phyloP scores from a whole-genome alignment of 495 filamentous ascomycete species.

The Aspergillus asperescens region DNA sequence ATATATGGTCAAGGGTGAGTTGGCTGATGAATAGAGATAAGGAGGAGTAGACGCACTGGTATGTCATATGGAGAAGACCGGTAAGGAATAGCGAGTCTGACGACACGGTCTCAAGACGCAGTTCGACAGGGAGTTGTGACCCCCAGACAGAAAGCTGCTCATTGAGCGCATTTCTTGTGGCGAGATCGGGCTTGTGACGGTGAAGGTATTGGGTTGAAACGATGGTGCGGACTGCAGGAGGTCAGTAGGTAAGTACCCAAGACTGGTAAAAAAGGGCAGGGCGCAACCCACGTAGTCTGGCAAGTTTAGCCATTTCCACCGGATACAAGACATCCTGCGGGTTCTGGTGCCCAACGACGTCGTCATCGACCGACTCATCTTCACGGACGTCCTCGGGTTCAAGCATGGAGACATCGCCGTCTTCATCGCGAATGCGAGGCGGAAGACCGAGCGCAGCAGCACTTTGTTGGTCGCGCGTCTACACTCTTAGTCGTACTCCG shows the following conservation, averaged over 20 bases:
- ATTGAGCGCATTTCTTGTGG: conserved; percentile 27
- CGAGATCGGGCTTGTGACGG: conserved; percentile 25
- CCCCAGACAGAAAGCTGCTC: conserved; percentile 34
- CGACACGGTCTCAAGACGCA: conserved; percentile 26
- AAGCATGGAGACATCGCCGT: conserved; percentile 41
- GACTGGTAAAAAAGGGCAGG: too few relatives aligned
- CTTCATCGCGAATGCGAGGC: conserved; percentile 42
- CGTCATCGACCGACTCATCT: conserved; percentile 21
- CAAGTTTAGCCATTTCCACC: conserved; percentile 40
- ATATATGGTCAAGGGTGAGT: not conserved
- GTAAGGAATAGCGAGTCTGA: conserved; percentile 33
- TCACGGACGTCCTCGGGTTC: conserved; percentile 34
- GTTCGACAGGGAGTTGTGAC: conserved; percentile 27
- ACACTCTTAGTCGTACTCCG: not conserved
- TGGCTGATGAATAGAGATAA: not conserved
- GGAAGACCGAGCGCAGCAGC: conserved; percentile 36
- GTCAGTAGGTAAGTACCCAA: not conserved
- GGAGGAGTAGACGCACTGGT: conserved; percentile 28
- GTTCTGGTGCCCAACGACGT: conserved; percentile 27
- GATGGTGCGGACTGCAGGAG: conserved; percentile 34
- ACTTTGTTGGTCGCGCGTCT: conserved; percentile 41
- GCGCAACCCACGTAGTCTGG: conserved; percentile 33
- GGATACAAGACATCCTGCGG: conserved; percentile 33
- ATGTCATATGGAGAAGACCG: conserved; percentile 42
- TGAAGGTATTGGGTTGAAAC: conserved; percentile 40